Evolutionary conservation across 495 filamentous ascomycete species (phyloP).

Genomic region (Penicillium turbatum): DNA sequence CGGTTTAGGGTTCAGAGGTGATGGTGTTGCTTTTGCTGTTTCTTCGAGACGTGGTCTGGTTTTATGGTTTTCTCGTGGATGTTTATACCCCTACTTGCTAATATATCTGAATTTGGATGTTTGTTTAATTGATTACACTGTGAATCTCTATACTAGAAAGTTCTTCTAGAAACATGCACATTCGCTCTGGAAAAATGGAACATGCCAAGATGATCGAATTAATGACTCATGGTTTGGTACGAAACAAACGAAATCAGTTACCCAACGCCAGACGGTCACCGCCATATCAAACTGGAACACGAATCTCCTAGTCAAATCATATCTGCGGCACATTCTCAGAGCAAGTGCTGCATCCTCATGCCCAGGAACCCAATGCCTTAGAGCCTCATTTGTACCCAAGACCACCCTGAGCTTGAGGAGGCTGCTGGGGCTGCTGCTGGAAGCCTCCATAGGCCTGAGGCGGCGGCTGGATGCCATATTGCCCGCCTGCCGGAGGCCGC

Average conservation of each 20-base stretch:
- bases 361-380: not conserved
- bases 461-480: constrained; percentile 29
- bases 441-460: constrained; percentile 22
- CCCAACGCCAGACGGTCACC: not conserved
- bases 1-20: not conserved
- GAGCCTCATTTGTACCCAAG: constrained; percentile 16
- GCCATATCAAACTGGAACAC: not conserved
- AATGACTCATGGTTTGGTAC: not conserved
- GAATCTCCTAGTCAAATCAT: not conserved
- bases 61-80: not conserved
- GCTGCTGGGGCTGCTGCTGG: constrained; percentile 19
- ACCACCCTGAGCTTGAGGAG: constrained; percentile 23
- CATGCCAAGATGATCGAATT: not conserved
- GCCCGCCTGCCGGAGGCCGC: constrained; percentile 30
- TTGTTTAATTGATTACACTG: not conserved
- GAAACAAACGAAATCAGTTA: not conserved
- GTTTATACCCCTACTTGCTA: constrained; percentile 17
- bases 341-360: not conserved
- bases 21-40: not conserved
- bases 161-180: not conserved
- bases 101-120: not conserved
- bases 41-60: not conserved
- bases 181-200: not conserved
- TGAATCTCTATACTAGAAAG: not conserved
- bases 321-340: not conserved